Conservation (phyloP, 495 filamentous ascomycete genomes). For the Aspergillus leporis region DNA sequence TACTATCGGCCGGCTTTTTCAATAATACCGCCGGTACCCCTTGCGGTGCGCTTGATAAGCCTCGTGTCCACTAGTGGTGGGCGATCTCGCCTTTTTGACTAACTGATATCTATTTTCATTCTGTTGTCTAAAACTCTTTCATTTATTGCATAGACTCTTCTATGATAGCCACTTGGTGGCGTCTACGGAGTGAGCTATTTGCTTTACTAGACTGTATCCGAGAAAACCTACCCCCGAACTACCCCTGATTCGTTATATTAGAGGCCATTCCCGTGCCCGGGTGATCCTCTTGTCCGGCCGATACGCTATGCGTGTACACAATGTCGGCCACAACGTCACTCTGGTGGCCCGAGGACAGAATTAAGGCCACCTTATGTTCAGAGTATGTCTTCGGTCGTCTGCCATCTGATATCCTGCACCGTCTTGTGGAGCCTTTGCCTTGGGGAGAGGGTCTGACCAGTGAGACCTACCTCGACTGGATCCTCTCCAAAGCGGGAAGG, state of each 20-base stretch:
- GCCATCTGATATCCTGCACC: slow-evolving; percentile 60
- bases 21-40: slow-evolving; percentile 23
- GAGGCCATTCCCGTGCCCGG: slow-evolving; percentile 1
- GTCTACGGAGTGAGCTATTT: background rate
- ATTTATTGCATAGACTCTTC: background rate
- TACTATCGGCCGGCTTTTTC: slow-evolving; percentile 21
- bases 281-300: slow-evolving; percentile 1
- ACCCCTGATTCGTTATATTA: slow-evolving; percentile 7
- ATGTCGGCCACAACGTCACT: slow-evolving; percentile 44
- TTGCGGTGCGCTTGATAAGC: slow-evolving; percentile 40
- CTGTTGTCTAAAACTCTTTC: slow-evolving; percentile 7
- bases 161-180: background rate
- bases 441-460: slow-evolving; percentile 91
- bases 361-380: slow-evolving; percentile 69
- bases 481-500: slow-evolving; percentile 72
- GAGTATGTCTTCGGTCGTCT: slow-evolving; percentile 69
- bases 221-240: background rate
- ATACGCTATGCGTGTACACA: slow-evolving; percentile 22
- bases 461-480: slow-evolving; percentile 92
- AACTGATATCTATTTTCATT: slow-evolving; percentile 2
- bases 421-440: slow-evolving; percentile 66
- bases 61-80: slow-evolving; percentile 14
- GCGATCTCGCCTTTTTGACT: background rate
- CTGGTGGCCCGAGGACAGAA: slow-evolving; percentile 82
- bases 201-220: background rate